Evolutionary conservation across 2,329 filamentous ascomycete species (phyloP).

Genomic region (Beauveria rudraprayagi): DNA sequence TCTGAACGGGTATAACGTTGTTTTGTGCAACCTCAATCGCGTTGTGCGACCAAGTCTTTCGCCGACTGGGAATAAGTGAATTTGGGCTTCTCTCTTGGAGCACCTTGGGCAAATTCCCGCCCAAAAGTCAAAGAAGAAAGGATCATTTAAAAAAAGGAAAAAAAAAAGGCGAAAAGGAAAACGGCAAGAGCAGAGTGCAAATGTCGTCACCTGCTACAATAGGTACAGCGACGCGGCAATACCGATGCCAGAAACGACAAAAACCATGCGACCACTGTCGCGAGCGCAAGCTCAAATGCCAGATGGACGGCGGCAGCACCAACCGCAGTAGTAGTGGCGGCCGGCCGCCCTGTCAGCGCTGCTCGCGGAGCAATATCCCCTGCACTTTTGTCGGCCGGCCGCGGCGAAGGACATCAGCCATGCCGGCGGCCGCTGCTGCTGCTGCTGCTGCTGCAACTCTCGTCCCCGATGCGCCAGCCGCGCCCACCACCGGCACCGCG

Average conservation of each 20-base stretch:
- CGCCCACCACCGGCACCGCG: not conserved
- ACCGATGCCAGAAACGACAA: conserved; percentile 13
- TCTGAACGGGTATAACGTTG: not conserved
- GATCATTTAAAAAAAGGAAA: not conserved
- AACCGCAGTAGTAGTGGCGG: not conserved
- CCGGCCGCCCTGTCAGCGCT: conserved; percentile 8
- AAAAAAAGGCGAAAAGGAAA: not conserved
- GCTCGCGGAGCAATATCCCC: not conserved
- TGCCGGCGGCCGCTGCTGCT: not conserved
- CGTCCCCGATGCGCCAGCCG: not conserved
- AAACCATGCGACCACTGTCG: conserved; percentile 10
- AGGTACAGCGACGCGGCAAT: conserved; percentile 2
- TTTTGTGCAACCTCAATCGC: not conserved
- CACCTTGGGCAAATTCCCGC: not conserved
- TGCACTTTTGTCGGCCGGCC: conserved; percentile 14
- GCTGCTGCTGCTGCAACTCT: not conserved
- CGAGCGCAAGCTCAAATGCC: conserved; percentile 14
- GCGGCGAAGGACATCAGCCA: not conserved
- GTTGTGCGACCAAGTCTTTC: not conserved
- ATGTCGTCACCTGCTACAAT: not conserved
- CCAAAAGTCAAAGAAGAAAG: not conserved
- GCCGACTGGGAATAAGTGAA: not conserved
- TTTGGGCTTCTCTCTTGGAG: not conserved
- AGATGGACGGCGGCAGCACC: not conserved
- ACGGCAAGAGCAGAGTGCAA: not conserved